Conservation (phyloP, 108 stramenopile species). For the Epithemia pelagica region DNA sequence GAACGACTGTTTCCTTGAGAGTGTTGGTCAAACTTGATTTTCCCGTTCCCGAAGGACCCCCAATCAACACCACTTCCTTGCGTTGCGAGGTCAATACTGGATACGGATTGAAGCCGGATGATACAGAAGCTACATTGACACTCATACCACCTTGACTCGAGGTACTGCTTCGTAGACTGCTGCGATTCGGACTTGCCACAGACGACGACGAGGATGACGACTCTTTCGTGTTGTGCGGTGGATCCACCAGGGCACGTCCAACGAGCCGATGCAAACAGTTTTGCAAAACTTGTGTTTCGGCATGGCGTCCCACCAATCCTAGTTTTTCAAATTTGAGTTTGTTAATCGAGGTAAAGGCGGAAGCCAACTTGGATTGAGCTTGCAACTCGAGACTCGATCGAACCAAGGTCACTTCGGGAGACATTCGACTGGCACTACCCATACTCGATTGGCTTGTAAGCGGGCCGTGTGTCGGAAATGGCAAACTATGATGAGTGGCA, state of each 20-base stretch:
- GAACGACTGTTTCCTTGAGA: background rate
- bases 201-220: background rate
- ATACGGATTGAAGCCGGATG: too few species aligned
- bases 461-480: too few species aligned
- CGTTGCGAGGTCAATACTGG: too few species aligned
- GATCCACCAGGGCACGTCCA: too few species aligned
- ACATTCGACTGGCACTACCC: too few species aligned
- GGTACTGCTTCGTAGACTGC: too few species aligned
- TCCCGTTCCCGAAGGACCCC: background rate
- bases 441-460: too few species aligned
- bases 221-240: too few species aligned
- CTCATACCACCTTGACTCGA: too few species aligned
- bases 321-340: conserved; percentile 13
- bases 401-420: conserved; percentile 6
- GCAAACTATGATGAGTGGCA: too few species aligned
- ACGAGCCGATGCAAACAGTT: background rate
- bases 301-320: conserved; percentile 9
- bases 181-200: too few species aligned
- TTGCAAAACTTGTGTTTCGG: background rate
- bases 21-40: background rate
- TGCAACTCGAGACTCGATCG: background rate
- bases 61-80: background rate
- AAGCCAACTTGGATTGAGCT: background rate
- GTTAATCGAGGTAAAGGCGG: background rate
- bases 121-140: background rate